A percentile compares a stretch with the other conserved stretches of the same genome.
These are phyloP conservation scores for Rhododendron henanense DNA, from an alignment of 148 eudicot genomes.

Conservation along the genomic window DNA sequence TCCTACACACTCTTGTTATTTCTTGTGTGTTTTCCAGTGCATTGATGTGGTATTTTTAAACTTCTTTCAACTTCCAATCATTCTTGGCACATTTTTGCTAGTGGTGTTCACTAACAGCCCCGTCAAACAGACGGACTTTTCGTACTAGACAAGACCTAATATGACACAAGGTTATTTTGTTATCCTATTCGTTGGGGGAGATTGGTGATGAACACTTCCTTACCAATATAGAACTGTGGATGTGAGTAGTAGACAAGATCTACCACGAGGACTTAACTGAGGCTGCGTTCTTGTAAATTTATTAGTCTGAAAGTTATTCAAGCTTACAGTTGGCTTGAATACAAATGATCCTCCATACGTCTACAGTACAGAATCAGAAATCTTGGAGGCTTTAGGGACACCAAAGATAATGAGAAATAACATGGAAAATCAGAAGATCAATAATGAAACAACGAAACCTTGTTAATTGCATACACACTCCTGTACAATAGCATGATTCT, in stretches of 20 bases:
- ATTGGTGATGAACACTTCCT: neutral
- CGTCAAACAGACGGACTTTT: neutral
- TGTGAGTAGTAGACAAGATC: neutral
- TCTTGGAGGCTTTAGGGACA: neutral
- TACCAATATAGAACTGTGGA: neutral
- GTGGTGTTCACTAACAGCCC: no score
- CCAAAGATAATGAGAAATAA: neutral
- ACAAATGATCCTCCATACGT: no score
- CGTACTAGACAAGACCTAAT: no score
- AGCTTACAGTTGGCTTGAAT: no score
- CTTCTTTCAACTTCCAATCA: no score
- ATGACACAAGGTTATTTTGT: neutral
- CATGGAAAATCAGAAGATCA: neutral
- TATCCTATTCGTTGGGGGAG: neutral
- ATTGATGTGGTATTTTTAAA: neutral
- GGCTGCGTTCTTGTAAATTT: no score
- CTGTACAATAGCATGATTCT: neutral
- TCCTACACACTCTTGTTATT: no score
- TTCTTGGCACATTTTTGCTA: neutral
- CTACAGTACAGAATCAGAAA: neutral
- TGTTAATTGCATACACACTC: slow-evolving; percentile 1
- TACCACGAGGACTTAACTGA: neutral
- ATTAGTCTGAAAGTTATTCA: no score
- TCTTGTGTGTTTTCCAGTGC: neutral
- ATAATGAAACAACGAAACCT: neutral